These are phyloP conservation scores for Psilocybe subaeruginosa DNA, from an alignment of 768 basidiomycete genomes.

Conservation along the genomic window DNA sequence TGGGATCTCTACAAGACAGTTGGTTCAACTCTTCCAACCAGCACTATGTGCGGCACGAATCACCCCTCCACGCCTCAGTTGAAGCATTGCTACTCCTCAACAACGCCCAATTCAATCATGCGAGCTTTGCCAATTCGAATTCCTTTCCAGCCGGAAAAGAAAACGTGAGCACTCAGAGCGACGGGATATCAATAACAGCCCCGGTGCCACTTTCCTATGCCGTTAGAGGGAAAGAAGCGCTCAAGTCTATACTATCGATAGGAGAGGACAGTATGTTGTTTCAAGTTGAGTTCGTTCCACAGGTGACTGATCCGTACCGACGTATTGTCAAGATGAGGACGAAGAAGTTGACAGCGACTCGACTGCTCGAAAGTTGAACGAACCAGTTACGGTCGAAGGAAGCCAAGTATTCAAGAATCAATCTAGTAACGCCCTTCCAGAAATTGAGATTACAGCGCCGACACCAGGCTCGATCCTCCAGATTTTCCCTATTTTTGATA, in stretches of 20 bases:
- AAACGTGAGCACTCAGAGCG: not conserved
- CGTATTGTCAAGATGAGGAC: not conserved
- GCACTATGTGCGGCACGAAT: not conserved
- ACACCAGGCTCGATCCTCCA: not conserved
- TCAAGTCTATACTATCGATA: conserved; percentile 21
- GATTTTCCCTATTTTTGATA: not conserved
- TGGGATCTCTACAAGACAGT: not conserved
- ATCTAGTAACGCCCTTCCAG: not conserved
- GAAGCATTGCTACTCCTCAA: conserved; percentile 12
- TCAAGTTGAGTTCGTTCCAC: not conserved
- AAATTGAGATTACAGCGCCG: not conserved
- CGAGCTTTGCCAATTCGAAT: not conserved
- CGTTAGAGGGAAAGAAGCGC: conserved; percentile 18
- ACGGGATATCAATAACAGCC: conserved; percentile 19
- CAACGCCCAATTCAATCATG: not conserved
- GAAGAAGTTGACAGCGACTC: not conserved
- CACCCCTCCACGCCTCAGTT: conserved; percentile 1
- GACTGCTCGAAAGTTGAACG: not conserved
- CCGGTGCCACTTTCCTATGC: conserved; percentile 23
- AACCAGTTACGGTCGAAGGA: not conserved
- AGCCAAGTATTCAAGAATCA: too few relatives aligned
- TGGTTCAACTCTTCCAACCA: not conserved
- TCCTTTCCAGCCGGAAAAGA: conserved; percentile 1
- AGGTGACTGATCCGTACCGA: not conserved
- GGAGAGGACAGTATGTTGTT: conserved; percentile 14